Base-by-base conservation (phyloP, 179 eudicot species). In the Nepenthes alata region DNA sequence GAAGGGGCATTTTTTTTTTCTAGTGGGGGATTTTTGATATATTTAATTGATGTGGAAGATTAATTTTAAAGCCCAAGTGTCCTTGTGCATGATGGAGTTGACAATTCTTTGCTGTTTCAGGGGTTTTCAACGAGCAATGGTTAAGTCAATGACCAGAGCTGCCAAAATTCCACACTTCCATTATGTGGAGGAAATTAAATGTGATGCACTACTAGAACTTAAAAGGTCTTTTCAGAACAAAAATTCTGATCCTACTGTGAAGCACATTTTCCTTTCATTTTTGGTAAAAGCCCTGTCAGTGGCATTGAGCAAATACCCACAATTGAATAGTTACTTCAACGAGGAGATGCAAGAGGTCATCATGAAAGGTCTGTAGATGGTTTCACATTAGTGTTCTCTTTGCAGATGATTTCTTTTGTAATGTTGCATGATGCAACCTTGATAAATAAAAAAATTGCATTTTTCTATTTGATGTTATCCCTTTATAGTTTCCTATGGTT, bases 41-140 rank as follows among this genome's bases (percentile, higher is more conserved):
- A 13, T n/a, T 52, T 52, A 15, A n/a, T 15, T 52, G 4, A 11
- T 2, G n/a, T 58, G 34, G 45, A 41, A 16, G 6, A 41, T 41
- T 41, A 4, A 5, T 52, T 52, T n/a, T 6, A 15, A 52, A 12
- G 6, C 55, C 16, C 4, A 7, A 52, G 15, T n/a, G 34, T 52
- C 14, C 55, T 52, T 52, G 55, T 14, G 9, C 5, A 5, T 12
- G n/a, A 67, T 15, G n/a, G 15, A 25, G 25, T 58, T 3, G 13
- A 57, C 55, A 37, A 54, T 49, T 57, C 58, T 57, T 48, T 63
- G 53, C 55, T 61, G 62, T 63, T 70, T 66, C 82, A 93, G 98
- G 86, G 98, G 97, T 62, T 93, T 70, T 81, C 91, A 83, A 69
- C 96, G 98, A 47, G 95, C 94, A 16, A 93, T 93, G 98, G 93